Percentiles rank a stretch among this genome's conserved stretches.
Conservation (phyloP, 2,329 filamentous ascomycete genomes). For the Metarhizium robertsii region DNA sequence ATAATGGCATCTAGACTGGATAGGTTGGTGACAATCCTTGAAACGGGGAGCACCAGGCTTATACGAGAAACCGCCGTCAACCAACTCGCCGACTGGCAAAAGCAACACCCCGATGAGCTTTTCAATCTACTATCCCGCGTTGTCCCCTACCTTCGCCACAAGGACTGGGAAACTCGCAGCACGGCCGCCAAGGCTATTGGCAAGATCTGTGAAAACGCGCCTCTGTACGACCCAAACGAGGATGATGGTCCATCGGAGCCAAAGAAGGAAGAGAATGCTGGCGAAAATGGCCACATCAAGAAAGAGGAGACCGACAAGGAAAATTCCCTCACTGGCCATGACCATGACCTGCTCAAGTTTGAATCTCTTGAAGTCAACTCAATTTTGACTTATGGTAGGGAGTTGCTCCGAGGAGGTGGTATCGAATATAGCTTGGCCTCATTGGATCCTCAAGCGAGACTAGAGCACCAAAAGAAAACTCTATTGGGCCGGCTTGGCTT, state of each 20-base stretch:
- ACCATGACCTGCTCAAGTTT: constrained; percentile 61
- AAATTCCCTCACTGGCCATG: constrained; percentile 36
- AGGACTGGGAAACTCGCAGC: constrained; percentile 93
- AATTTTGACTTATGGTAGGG: constrained; percentile 75
- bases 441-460: constrained; percentile 69
- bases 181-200: constrained; percentile 91
- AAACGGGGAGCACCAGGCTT: constrained; percentile 91
- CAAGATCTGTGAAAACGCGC: constrained; percentile 84
- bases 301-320: constrained; percentile 50
- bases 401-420: constrained; percentile 74
- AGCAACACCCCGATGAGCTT: constrained; percentile 92
- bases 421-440: constrained; percentile 78
- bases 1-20: constrained; percentile 51
- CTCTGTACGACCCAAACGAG: constrained; percentile 78
- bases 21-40: constrained; percentile 80
- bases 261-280: constrained; percentile 30
- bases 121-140: constrained; percentile 92
- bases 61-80: constrained; percentile 96
- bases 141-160: constrained; percentile 89
- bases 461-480: constrained; percentile 85
- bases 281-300: constrained; percentile 39
- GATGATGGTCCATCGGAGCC: constrained; percentile 46
- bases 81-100: constrained; percentile 95
- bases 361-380: constrained; percentile 67
- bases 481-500: constrained; percentile 74